These are phyloP conservation scores for Sideroxylon spinosum DNA, from an alignment of 179 eudicot genomes.

Conservation along the genomic window DNA sequence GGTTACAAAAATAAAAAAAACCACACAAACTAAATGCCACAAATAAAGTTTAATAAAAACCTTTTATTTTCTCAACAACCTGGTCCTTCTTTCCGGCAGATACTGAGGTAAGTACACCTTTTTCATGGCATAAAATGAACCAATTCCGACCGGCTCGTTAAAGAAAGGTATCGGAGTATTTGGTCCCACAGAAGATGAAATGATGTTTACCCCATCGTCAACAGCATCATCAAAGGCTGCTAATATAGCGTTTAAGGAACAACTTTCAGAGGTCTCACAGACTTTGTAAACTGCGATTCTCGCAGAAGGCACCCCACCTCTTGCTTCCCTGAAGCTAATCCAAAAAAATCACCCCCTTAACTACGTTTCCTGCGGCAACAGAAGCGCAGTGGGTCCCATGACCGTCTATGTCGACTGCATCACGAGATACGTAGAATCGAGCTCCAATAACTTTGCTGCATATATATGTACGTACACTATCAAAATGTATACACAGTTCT, in stretches of 20 bases:
- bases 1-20: no score
- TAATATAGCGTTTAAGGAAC: constrained; percentile 6
- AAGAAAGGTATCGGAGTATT: no score
- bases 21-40: no score
- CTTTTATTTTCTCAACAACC: no score
- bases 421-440: background rate
- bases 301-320: constrained; percentile 42
- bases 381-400: constrained; percentile 42
- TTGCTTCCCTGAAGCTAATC: constrained; percentile 30
- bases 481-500: no score
- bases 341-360: constrained; percentile 30
- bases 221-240: constrained; percentile 46
- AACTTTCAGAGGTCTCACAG: constrained; percentile 8
- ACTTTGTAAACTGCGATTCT: constrained; percentile 36
- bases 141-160: background rate
- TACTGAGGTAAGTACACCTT: constrained; percentile 7
- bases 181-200: constrained; percentile 19
- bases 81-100: constrained; percentile 20
- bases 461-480: no score
- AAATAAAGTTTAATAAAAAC: no score
- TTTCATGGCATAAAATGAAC: background rate
- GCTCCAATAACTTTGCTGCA: constrained; percentile 38
- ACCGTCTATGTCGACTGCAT: constrained; percentile 22
- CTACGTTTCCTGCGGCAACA: constrained; percentile 26
- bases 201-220: constrained; percentile 43